phyloP scores from a whole-genome alignment of 1,284 basidiomycete species.

The Tetrapyrgos nigripes region DNA sequence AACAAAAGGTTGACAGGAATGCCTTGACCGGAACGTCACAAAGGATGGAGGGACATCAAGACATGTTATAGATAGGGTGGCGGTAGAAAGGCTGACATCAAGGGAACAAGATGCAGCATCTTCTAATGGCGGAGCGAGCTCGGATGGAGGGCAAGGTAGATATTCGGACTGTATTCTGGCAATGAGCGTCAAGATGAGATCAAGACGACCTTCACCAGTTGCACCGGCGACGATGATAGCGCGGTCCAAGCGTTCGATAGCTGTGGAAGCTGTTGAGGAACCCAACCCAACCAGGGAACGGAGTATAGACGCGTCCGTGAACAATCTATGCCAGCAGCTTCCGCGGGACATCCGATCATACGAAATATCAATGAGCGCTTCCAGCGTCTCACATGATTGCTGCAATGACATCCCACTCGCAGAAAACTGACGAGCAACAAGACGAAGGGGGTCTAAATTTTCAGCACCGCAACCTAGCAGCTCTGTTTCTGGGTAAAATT shows the following conservation, averaged over 20 bases:
- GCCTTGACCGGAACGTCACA: constrained; percentile 51
- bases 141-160: constrained; percentile 23
- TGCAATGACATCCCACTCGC: constrained; percentile 14
- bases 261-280: constrained; percentile 30
- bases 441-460: constrained; percentile 27
- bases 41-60: constrained; percentile 59
- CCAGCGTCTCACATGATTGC: constrained; percentile 28
- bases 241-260: constrained; percentile 73
- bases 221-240: constrained; percentile 88
- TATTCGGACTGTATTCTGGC: constrained; percentile 45
- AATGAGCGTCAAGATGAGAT: constrained; percentile 70
- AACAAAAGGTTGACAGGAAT: constrained; percentile 71
- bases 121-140: constrained; percentile 5
- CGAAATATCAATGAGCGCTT: constrained; percentile 40
- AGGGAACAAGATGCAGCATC: neutral
- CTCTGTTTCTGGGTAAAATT: constrained; percentile 14
- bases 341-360: constrained; percentile 41
- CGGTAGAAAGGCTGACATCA: constrained; percentile 21
- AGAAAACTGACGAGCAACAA: constrained; percentile 29
- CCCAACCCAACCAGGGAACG: constrained; percentile 48
- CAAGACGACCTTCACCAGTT: constrained; percentile 64
- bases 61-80: constrained; percentile 41
- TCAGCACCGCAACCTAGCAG: constrained; percentile 26
- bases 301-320: constrained; percentile 70
- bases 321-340: constrained; percentile 61